Base-by-base conservation (phyloP, 2,329 filamentous ascomycete genomes). In the Colletotrichum sp. region DNA sequence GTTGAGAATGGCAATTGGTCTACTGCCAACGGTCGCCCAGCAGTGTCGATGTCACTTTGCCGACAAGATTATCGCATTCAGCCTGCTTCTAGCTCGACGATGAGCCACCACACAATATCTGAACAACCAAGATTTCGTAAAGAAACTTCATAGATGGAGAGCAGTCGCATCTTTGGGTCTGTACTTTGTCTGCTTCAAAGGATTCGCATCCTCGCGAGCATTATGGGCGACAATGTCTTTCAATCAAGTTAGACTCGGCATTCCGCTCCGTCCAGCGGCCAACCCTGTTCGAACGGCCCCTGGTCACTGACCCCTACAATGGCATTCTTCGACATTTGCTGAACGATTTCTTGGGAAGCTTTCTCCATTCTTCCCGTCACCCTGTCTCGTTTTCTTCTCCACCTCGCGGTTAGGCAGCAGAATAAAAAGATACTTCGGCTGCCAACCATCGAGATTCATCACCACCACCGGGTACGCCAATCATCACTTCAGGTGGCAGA, bases 221-320 rank as follows among this genome's bases (percentile, higher is more conserved):
- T 74, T 30, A 49, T 49, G 34, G 32, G 30, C 24, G 34, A 49
- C 69, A 26, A 68, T 55, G 49, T 49, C 32, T 16, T 62, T 69
- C 30, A 28, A 75, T 76, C 59, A 66, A 75, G 74, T 75, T 76
- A 76, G 74, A 65, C 71, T 76, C 74, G 74, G 74, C 74, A 76
- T 75, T 76, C 44, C 71, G 74, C 74, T 75, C 74, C 74, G 74
- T 76, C 63, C 69, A 76, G 70, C 73, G 73, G 73, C 44, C 32
- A 75, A 39, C 71, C 71, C 71, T 75, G 59, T 44, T 32, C n/a
- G 21, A n/a, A 39, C 44, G 15, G 26, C 18, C 21, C 71, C 66
- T 49, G 69, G 59, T 26, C 66, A 62, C 68, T 55, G n/a, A 44
- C 30, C 55, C 55, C 68, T 62, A 75, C 36, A 60, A 72, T 71